Base-by-base conservation (phyloP, 768 basidiomycete genomes). In the Lactarius psammicola region DNA sequence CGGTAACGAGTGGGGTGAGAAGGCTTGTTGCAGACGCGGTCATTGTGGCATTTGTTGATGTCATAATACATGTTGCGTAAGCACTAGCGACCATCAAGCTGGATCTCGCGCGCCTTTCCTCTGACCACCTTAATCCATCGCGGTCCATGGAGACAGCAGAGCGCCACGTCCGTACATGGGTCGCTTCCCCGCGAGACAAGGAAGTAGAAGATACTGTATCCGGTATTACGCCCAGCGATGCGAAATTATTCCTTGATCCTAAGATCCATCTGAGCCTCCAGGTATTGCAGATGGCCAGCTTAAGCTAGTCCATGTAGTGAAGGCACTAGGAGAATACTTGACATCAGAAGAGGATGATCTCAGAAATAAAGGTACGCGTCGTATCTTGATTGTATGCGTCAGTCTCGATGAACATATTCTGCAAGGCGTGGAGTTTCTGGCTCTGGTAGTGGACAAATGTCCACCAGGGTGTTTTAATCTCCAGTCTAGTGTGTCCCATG, bases 301-400 rank as follows among this genome's bases (percentile, higher is more conserved):
- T 10, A 83, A 86, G 23, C 78, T 97, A 17, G 78, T 95, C 5
- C 83, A 88, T 67, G 78, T 98, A 26, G 92, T 98, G 40, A 94
- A 92, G 73, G 86, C 87, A 30, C 82, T 97, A 0, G 93, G 93
- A 49, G 89, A 92, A 70, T 94, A 90, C 72, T 79, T 99, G 17
- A 95, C 92, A 0, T 87, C 92, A 2, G 92, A 95, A 64, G 90
- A 96, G 62, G 91, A 89, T 70, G 79, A 81, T 4, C 75, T 89
- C 13, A 83, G 96, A 33, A 84, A 85, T 10, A 93, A 93, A 80
- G 96, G 96, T 93, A 65, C 42, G 42, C 17, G 8, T 30, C 3
- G 2, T 23, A 8, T 28, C 18, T 31, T 18, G 38, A 26, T 30
- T 36, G 13, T 57, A 64, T 40, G 36, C 31, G 38, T 15, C 36